phyloP scores from a whole-genome alignment of 441 rosid genomes.

The Euphorbia celastroides region DNA sequence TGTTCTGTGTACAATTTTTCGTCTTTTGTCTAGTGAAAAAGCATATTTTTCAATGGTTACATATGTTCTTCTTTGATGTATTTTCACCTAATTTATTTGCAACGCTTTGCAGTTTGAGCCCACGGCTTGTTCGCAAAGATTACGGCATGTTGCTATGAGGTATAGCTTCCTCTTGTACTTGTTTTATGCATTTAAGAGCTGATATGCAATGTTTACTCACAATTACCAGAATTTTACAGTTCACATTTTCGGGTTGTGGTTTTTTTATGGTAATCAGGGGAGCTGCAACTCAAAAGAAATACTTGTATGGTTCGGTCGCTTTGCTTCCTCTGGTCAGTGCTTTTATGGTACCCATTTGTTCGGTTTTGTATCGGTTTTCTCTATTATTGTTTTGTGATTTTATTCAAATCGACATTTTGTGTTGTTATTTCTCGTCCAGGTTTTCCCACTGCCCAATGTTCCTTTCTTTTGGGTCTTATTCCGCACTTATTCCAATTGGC shows the following conservation, averaged over 20 bases:
- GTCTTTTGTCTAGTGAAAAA: too few relatives aligned
- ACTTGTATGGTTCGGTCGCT: constrained; percentile 65
- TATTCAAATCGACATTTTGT: constrained; percentile 1
- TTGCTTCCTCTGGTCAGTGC: constrained; percentile 81
- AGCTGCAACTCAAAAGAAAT: constrained; percentile 67
- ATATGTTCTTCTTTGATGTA: constrained; percentile 1
- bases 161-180: constrained; percentile 11
- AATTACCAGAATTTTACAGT: too few relatives aligned
- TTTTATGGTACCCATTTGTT: constrained; percentile 50
- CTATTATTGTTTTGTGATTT: not conserved
- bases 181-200: not conserved
- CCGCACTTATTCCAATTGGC: constrained; percentile 94
- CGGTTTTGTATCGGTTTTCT: constrained; percentile 1
- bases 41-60: not conserved
- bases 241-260: not conserved
- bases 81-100: not conserved
- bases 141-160: constrained; percentile 80
- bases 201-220: not conserved
- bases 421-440: constrained; percentile 32
- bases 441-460: constrained; percentile 81
- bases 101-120: constrained; percentile 63
- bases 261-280: constrained; percentile 51
- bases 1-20: too few relatives aligned
- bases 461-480: constrained; percentile 93
- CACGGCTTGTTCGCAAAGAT: constrained; percentile 72